phyloP scores from a whole-genome alignment of 2,329 filamentous ascomycete genomes.

The Ceratocystis alfenasii region DNA sequence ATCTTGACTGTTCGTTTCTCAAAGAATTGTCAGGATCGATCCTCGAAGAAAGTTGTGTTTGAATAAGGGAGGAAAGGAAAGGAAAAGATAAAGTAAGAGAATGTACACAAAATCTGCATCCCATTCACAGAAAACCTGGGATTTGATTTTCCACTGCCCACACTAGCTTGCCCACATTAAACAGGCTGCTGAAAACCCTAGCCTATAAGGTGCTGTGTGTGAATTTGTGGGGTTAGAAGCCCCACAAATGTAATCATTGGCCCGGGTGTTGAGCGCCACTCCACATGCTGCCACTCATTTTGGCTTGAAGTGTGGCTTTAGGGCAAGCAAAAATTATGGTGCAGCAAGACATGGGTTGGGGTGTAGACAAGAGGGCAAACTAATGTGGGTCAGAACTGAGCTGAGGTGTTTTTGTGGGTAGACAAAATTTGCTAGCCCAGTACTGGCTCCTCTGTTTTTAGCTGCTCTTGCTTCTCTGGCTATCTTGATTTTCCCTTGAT shows the following conservation, averaged over 20 bases:
- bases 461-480: conserved; percentile 19
- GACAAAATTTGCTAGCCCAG: conserved; percentile 15
- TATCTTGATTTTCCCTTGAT: conserved; percentile 17
- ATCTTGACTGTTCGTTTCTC: conserved; percentile 43
- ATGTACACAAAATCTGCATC: conserved; percentile 19
- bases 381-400: conserved; percentile 19
- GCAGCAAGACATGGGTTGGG: conserved; percentile 5
- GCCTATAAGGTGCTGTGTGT: conserved; percentile 29
- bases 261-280: background rate
- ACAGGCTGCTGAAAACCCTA: conserved; percentile 30
- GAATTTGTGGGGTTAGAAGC: conserved; percentile 35
- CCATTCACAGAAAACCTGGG: conserved; percentile 20
- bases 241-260: conserved; percentile 22
- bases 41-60: conserved; percentile 46
- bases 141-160: conserved; percentile 23
- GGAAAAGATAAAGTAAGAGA: conserved; percentile 23
- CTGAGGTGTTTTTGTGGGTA: conserved; percentile 17
- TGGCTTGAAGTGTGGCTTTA: conserved; percentile 18
- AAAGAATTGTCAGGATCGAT: conserved; percentile 48
- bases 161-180: conserved; percentile 36
- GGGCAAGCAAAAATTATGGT: conserved; percentile 14
- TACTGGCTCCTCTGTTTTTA: background rate
- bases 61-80: conserved; percentile 26
- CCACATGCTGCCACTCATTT: background rate
- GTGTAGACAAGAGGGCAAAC: conserved; percentile 30